These are phyloP conservation scores for Syzygium jambos DNA, from an alignment of 345 rosid genomes.

Conservation along the genomic window DNA sequence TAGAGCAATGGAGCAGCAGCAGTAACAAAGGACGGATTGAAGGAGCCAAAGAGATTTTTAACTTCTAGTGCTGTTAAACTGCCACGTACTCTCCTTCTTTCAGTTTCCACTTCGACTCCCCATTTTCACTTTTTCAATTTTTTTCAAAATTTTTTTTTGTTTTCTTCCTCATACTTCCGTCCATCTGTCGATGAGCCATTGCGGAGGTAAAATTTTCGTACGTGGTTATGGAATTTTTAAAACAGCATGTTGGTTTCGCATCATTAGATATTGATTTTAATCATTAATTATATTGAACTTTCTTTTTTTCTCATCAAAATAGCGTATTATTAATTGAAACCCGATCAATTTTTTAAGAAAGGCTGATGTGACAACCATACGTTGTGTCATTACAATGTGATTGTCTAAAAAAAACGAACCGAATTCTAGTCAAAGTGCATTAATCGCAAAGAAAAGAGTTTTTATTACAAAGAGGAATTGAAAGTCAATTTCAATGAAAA, in stretches of 20 bases:
- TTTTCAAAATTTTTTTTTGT: not conserved
- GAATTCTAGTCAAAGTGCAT: not conserved
- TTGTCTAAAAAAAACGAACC: not conserved
- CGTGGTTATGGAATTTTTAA: not conserved
- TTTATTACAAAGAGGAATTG: not conserved
- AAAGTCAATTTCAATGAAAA: not conserved
- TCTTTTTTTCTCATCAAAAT: not conserved
- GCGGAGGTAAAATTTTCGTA: not conserved
- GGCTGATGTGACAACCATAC: not conserved
- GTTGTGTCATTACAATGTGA: not conserved
- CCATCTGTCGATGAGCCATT: not conserved
- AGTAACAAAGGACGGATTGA: constrained; percentile 41
- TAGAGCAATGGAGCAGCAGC: constrained; percentile 4
- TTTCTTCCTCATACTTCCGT: not conserved
- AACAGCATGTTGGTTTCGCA: not conserved
- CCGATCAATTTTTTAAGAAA: not conserved
- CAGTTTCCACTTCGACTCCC: constrained; percentile 2
- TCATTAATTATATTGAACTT: not conserved
- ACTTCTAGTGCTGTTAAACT: constrained; percentile 34
- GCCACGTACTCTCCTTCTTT: constrained; percentile 47
- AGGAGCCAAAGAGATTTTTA: constrained; percentile 23
- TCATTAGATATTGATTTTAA: not conserved
- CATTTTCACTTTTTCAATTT: not conserved
- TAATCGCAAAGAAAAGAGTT: too few relatives aligned
- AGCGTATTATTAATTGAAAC: not conserved